Evolutionary conservation across 768 basidiomycete species (phyloP).

Genomic region (Bullera alba): DNA sequence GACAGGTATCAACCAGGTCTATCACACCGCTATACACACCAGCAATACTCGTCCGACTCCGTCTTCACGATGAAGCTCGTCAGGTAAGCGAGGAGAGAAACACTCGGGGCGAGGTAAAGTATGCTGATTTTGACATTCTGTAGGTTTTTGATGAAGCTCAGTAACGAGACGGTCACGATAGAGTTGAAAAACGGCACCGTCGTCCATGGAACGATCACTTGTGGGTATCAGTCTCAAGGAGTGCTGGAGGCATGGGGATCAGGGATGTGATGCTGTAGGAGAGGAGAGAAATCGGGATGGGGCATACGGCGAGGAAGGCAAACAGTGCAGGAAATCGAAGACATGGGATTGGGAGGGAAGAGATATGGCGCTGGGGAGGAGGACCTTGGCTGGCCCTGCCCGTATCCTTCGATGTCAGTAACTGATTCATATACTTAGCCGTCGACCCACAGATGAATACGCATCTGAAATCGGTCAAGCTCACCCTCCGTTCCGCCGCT

Average conservation of each 20-base stretch:
- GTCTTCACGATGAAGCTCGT: conserved; percentile 68
- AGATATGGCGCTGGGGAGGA: too few species aligned
- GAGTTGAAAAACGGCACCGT: conserved; percentile 96
- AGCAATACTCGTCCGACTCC: conserved; percentile 21
- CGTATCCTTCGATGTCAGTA: neutral
- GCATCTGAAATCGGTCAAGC: conserved; percentile 93
- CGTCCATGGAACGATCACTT: conserved; percentile 93
- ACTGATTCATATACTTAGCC: conserved; percentile 53
- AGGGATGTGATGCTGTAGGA: too few species aligned
- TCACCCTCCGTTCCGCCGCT: conserved; percentile 70
- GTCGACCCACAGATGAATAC: conserved; percentile 99
- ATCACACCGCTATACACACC: neutral
- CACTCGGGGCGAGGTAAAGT: conserved; percentile 2
- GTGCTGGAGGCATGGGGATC: too few species aligned
- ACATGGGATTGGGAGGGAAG: too few species aligned
- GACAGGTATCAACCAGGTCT: neutral
- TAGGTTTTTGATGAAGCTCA: conserved; percentile 98
- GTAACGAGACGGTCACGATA: conserved; percentile 97
- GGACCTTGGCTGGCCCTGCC: too few species aligned
- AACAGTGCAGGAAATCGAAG: too few species aligned
- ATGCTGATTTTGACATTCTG: conserved; percentile 8
- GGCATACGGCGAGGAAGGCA: too few species aligned
- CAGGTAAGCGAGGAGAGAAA: conserved; percentile 51
- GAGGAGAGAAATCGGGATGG: too few species aligned
- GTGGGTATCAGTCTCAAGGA: conserved; percentile 58